Evolutionary conservation across 2,329 filamentous ascomycete genomes (phyloP).

Genomic region (Epichloe gansuensis): DNA sequence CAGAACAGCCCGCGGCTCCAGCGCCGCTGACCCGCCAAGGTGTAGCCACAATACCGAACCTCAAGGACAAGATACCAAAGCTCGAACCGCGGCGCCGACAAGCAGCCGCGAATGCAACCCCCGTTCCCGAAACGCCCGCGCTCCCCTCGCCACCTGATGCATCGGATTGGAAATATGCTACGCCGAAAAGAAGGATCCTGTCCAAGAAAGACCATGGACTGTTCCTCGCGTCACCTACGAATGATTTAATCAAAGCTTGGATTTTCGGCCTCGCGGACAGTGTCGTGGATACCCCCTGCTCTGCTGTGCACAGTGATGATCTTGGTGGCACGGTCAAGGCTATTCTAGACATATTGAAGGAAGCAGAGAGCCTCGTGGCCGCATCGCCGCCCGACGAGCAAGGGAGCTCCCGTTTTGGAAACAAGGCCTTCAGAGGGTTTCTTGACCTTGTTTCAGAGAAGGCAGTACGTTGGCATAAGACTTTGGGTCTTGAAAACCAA

Average conservation of each 20-base stretch:
- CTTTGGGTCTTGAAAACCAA: constrained; percentile 38
- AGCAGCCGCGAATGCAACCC: constrained; percentile 39
- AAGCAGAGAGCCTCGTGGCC: constrained; percentile 52
- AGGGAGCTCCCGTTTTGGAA: constrained; percentile 83
- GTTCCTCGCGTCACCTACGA: constrained; percentile 67
- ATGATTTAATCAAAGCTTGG: constrained; percentile 67
- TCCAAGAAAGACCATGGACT: constrained; percentile 67
- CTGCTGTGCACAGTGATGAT: constrained; percentile 41
- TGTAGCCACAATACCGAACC: constrained; percentile 16
- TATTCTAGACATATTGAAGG: constrained; percentile 57
- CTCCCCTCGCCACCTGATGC: constrained; percentile 56
- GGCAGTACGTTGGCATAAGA: constrained; percentile 47
- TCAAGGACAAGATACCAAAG: constrained; percentile 48
- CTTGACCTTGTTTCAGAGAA: constrained; percentile 54
- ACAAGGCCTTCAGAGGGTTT: constrained; percentile 77
- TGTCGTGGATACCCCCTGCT: constrained; percentile 57
- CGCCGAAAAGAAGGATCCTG: constrained; percentile 67
- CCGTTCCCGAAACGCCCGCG: constrained; percentile 62
- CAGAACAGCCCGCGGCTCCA: constrained; percentile 5
- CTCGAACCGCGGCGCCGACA: constrained; percentile 50
- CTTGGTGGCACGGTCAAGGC: constrained; percentile 47
- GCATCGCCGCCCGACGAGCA: constrained; percentile 72
- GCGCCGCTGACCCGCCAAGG: constrained; percentile 4
- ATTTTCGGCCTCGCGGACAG: constrained; percentile 77
- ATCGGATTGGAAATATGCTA: constrained; percentile 46